Percentiles rank a stretch among this genome's conserved stretches.
Conservation (phyloP, 257 asterid species). For the Salvia rosmarinus region DNA sequence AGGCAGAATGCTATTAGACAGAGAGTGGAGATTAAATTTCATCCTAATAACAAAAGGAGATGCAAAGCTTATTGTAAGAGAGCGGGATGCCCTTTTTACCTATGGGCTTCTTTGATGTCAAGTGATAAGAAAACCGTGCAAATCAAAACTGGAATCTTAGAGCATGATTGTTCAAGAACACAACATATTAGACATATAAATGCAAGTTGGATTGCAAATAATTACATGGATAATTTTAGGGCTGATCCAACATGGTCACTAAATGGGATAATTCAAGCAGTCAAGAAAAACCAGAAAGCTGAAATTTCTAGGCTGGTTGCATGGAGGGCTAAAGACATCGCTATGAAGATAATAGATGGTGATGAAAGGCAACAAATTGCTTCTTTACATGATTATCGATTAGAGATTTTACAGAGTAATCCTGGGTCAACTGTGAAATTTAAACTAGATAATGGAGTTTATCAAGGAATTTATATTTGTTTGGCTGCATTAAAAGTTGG, state of each 20-base stretch:
- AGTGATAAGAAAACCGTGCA: not conserved
- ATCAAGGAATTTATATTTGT: not conserved
- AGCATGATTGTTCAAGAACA: not conserved
- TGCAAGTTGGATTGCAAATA: not conserved
- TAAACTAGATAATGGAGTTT: not conserved
- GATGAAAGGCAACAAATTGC: slow-evolving; percentile 8
- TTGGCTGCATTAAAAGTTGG: not conserved
- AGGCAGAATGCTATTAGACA: not conserved
- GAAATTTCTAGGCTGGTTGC: slow-evolving; percentile 5
- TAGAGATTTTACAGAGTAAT: not conserved
- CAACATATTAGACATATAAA: not conserved
- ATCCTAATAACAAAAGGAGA: not conserved
- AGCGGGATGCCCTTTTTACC: not conserved
- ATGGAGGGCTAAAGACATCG: not conserved
- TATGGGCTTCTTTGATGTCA: slow-evolving; percentile 14
- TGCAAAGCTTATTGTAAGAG: not conserved
- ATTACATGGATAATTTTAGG: not conserved
- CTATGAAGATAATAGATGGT: slow-evolving; percentile 4
- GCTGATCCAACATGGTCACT: slow-evolving; percentile 2
- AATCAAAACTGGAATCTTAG: not conserved
- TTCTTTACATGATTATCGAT: not conserved
- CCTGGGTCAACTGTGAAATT: slow-evolving; percentile 5
- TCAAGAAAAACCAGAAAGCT: not conserved
- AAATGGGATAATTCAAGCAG: not conserved
- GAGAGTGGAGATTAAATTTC: not conserved